Evolutionary conservation across 768 basidiomycete genomes (phyloP).

Genomic region (Russula foetens): DNA sequence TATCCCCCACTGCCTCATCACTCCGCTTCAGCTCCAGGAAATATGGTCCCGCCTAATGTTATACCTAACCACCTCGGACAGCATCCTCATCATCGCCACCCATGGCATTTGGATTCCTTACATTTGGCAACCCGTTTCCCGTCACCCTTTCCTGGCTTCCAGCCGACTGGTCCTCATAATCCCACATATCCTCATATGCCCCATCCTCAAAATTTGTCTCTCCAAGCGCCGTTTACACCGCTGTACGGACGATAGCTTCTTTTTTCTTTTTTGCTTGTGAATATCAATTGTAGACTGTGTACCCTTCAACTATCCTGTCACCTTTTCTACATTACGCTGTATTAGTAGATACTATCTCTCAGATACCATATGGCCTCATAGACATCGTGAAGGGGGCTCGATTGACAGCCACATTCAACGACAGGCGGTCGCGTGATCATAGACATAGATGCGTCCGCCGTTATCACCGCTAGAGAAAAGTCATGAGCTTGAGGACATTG

Average conservation of each 20-base stretch:
- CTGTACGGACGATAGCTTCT: slow-evolving; percentile 1
- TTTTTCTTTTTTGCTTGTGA: background rate
- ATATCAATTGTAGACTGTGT: background rate
- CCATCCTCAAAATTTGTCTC: background rate
- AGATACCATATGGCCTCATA: background rate
- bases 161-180: background rate
- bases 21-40: background rate
- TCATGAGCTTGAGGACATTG: background rate
- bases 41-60: background rate
- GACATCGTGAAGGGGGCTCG: background rate
- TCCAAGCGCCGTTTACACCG: background rate
- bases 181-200: background rate
- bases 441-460: slow-evolving; percentile 17
- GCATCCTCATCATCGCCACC: background rate
- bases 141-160: background rate
- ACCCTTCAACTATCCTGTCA: background rate
- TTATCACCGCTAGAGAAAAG: slow-evolving; percentile 14
- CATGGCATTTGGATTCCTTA: background rate
- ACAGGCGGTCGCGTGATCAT: slow-evolving; percentile 4
- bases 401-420: background rate
- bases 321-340: background rate
- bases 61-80: background rate
- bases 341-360: no score
- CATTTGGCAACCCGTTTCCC: background rate
- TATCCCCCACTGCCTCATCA: background rate